A percentile compares a stretch with the other conserved stretches of the same genome.
phyloP scores from a whole-genome alignment of 2,329 filamentous ascomycete genomes.

The Nakataea oryzae region DNA sequence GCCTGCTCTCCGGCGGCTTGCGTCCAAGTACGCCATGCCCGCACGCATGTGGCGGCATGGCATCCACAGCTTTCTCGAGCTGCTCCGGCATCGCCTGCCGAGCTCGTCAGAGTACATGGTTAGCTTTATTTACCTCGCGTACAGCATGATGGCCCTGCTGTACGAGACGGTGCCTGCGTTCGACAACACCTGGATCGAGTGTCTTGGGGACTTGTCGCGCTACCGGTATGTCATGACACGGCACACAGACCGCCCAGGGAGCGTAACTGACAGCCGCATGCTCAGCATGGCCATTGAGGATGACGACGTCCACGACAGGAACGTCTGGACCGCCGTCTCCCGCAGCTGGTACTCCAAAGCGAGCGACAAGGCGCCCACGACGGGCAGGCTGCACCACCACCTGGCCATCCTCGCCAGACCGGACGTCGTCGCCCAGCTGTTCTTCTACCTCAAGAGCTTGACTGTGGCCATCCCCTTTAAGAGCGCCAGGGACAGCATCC shows the following conservation, averaged over 20 bases:
- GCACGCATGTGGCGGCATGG: slow-evolving; percentile 90
- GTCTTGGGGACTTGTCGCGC: slow-evolving; percentile 72
- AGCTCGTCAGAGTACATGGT: slow-evolving; percentile 80
- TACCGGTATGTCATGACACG: slow-evolving; percentile 35
- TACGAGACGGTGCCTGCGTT: slow-evolving; percentile 80
- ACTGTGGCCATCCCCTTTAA: slow-evolving; percentile 57
- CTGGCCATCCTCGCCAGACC: slow-evolving; percentile 68
- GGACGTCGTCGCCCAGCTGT: slow-evolving; percentile 60
- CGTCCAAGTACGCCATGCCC: slow-evolving; percentile 81
- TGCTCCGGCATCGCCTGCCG: slow-evolving; percentile 65
- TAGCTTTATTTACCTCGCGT: slow-evolving; percentile 79
- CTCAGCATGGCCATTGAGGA: slow-evolving; percentile 82
- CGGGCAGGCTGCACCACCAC: slow-evolving; percentile 80
- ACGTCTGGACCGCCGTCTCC: slow-evolving; percentile 73
- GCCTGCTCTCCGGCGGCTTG: slow-evolving; percentile 53
- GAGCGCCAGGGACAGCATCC: slow-evolving; percentile 58
- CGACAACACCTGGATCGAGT: slow-evolving; percentile 88
- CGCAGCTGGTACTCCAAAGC: slow-evolving; percentile 78
- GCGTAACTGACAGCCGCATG: background rate
- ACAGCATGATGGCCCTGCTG: slow-evolving; percentile 79
- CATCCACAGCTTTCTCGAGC: slow-evolving; percentile 75
- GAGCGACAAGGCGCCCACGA: slow-evolving; percentile 62
- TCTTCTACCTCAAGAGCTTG: slow-evolving; percentile 61
- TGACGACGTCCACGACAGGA: slow-evolving; percentile 60
- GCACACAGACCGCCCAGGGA: background rate